Evolutionary conservation across 305 asterid genomes (phyloP).

Genomic region (Plantago lanceolata): DNA sequence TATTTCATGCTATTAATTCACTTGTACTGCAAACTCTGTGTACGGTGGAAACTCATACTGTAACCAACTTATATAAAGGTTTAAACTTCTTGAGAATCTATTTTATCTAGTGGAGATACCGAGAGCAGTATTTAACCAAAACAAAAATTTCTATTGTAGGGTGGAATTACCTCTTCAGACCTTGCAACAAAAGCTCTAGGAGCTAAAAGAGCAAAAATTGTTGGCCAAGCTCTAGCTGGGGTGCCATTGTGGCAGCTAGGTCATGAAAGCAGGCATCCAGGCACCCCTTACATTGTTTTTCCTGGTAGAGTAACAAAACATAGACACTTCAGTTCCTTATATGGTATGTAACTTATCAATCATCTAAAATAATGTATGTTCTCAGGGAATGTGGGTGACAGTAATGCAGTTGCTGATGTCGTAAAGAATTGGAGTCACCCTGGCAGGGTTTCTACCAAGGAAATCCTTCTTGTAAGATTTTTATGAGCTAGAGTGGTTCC

Average conservation of each 20-base stretch:
- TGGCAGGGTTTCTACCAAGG: constrained; percentile 66
- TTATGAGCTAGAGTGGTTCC: constrained; percentile 19
- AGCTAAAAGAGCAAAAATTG: constrained; percentile 79
- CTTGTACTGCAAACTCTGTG: too few species aligned
- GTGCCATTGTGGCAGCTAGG: constrained; percentile 96
- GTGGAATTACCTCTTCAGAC: constrained; percentile 97
- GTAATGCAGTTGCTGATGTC: constrained; percentile 79
- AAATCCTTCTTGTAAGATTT: constrained; percentile 69
- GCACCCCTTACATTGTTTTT: constrained; percentile 83
- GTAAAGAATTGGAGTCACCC: constrained; percentile 74
- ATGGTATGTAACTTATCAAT: constrained; percentile 7
- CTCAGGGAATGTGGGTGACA: constrained; percentile 93
- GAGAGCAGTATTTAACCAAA: not conserved
- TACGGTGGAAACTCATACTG: too few species aligned
- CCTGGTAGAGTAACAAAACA: constrained; percentile 53
- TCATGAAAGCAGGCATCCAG: constrained; percentile 92
- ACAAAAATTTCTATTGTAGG: constrained; percentile 41
- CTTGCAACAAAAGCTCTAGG: constrained; percentile 91
- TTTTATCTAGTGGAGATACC: not conserved
- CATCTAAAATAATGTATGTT: constrained; percentile 24
- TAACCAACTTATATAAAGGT: not conserved
- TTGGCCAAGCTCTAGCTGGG: constrained; percentile 95
- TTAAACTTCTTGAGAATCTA: not conserved
- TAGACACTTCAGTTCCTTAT: constrained; percentile 8
- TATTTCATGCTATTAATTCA: too few species aligned